Percentiles rank a stretch among this genome's conserved stretches.
Conservation (phyloP, 2,329 filamentous ascomycete genomes). For the Polychaeton citri region DNA sequence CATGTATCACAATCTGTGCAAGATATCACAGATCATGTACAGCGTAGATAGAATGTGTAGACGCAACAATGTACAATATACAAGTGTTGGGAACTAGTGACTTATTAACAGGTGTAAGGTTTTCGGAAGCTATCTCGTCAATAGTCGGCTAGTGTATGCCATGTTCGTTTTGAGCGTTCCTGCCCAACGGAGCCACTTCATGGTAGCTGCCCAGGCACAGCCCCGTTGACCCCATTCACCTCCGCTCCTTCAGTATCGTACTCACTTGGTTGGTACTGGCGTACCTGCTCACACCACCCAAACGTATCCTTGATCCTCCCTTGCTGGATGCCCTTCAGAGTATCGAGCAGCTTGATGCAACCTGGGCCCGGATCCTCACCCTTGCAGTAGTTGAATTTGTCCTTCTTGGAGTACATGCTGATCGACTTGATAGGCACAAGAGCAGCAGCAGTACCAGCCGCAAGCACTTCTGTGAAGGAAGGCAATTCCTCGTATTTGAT, state of each 20-base stretch:
- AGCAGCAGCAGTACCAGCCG: conserved; percentile 80
- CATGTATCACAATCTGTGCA: no score
- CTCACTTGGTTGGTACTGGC: conserved; percentile 22
- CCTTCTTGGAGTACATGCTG: conserved; percentile 49
- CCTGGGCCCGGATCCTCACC: conserved; percentile 56
- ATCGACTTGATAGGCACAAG: conserved; percentile 88
- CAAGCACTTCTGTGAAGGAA: conserved; percentile 67
- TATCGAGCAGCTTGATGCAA: conserved; percentile 57
- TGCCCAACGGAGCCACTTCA: no score
- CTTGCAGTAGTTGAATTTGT: conserved; percentile 43
- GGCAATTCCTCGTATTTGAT: conserved; percentile 53
- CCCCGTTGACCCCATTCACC: conserved; percentile 3
- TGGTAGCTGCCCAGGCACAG: conserved; percentile 4
- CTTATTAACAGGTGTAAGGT: no score
- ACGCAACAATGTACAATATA: no score
- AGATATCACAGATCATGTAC: no score
- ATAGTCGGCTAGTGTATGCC: no score
- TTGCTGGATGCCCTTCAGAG: conserved; percentile 73
- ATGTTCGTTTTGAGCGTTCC: no score
- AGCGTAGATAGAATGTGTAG: no score
- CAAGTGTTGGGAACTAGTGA: no score
- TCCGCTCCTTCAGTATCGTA: conserved; percentile 12
- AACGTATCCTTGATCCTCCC: conserved; percentile 67
- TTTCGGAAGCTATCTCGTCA: no score
- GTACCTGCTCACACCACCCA: conserved; percentile 49